phyloP scores from a whole-genome alignment of 768 basidiomycete genomes.

The Russula compacta region DNA sequence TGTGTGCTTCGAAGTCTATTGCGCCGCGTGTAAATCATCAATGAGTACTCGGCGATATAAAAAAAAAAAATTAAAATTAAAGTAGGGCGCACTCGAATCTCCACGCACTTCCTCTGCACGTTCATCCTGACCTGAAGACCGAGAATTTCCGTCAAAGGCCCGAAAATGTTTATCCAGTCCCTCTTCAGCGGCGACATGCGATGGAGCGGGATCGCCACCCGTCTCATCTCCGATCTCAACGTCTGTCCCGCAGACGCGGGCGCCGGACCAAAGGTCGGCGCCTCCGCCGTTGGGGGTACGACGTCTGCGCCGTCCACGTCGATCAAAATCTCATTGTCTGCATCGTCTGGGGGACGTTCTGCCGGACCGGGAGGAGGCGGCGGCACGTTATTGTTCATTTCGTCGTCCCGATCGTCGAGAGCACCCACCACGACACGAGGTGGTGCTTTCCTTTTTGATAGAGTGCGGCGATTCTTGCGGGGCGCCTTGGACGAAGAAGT shows the following conservation, averaged over 20 bases:
- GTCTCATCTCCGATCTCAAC: slow-evolving; percentile 76
- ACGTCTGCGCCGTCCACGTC: slow-evolving; percentile 38
- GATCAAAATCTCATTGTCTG: slow-evolving; percentile 61
- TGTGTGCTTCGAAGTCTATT: slow-evolving; percentile 87
- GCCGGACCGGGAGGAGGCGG: neutral
- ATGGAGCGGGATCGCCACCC: slow-evolving; percentile 90
- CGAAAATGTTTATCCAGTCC: slow-evolving; percentile 93
- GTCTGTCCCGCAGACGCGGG: slow-evolving; percentile 41
- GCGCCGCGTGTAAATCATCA: no score
- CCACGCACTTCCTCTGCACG: slow-evolving; percentile 77
- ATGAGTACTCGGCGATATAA: neutral
- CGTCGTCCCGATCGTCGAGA: slow-evolving; percentile 14
- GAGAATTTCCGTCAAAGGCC: slow-evolving; percentile 89
- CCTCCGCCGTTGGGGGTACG: slow-evolving; percentile 39
- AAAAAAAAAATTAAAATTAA: no score
- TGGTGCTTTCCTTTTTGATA: slow-evolving; percentile 37
- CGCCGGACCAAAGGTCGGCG: slow-evolving; percentile 63
- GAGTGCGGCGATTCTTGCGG: slow-evolving; percentile 33
- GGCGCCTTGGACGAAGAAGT: slow-evolving; percentile 22
- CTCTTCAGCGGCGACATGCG: slow-evolving; percentile 96
- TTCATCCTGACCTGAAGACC: slow-evolving; percentile 98
- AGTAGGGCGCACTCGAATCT: slow-evolving; percentile 69
- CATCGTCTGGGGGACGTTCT: slow-evolving; percentile 40
- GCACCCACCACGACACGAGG: slow-evolving; percentile 3
- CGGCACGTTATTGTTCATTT: neutral